A percentile compares a stretch with the other conserved stretches of the same genome.
Evolutionary conservation across 1,284 basidiomycete species (phyloP).

Genomic region (Marasmius fiardii): DNA sequence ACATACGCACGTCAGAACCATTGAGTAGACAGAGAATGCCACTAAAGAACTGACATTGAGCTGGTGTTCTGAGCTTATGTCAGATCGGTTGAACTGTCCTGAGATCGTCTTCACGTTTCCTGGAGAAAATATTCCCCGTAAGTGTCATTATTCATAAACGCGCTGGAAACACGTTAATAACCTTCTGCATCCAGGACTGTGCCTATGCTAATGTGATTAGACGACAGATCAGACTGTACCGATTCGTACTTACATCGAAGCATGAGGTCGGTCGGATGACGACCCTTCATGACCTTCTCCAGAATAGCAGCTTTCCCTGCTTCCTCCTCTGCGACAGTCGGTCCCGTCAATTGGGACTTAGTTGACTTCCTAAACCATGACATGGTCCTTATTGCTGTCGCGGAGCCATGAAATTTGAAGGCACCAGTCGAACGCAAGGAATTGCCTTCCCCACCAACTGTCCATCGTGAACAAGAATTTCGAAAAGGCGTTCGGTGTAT

Average conservation of each 20-base stretch:
- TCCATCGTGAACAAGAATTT: background rate
- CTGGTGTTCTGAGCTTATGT: slow-evolving; percentile 85
- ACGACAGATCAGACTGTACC: slow-evolving; percentile 1
- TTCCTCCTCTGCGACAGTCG: slow-evolving; percentile 60
- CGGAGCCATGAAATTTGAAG: background rate
- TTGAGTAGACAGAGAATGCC: slow-evolving; percentile 14
- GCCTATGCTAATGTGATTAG: slow-evolving; percentile 42
- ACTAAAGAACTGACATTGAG: slow-evolving; percentile 67
- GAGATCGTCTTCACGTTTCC: slow-evolving; percentile 89
- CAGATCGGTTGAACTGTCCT: slow-evolving; percentile 86
- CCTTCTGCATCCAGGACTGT: slow-evolving; percentile 85
- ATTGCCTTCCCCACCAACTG: background rate
- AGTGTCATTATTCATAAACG: slow-evolving; percentile 9
- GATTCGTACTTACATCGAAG: slow-evolving; percentile 62
- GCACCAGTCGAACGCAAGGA: background rate
- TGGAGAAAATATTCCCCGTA: slow-evolving; percentile 27
- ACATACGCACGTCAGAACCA: slow-evolving; percentile 9
- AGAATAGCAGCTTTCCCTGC: slow-evolving; percentile 66
- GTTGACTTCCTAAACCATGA: slow-evolving; percentile 30
- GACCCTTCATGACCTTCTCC: slow-evolving; percentile 78
- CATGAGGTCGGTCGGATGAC: slow-evolving; percentile 79
- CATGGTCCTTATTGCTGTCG: slow-evolving; percentile 19
- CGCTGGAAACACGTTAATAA: slow-evolving; percentile 22
- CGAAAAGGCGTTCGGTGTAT: background rate
- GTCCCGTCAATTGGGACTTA: slow-evolving; percentile 24